Evolutionary conservation across 75 land plant species (phyloP).

Genomic region (Picea sitchensis): DNA sequence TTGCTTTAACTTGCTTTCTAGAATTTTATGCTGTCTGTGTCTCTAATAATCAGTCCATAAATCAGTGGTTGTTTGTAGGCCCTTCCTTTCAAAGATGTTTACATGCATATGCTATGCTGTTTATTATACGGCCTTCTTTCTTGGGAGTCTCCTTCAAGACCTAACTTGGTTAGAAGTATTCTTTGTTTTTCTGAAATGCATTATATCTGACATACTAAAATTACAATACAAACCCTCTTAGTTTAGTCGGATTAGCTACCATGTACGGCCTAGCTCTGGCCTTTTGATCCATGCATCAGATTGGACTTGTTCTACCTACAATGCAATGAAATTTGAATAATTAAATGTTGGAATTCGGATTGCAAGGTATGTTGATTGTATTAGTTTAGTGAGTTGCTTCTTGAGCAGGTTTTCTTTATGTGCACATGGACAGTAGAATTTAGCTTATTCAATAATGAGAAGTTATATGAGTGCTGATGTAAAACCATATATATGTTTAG

Average conservation of each 20-base stretch:
- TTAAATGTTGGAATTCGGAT: too few species aligned
- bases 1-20: background rate
- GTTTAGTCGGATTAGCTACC: background rate
- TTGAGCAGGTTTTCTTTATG: background rate
- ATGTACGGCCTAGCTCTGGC: background rate
- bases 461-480: background rate
- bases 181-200: background rate
- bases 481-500: background rate
- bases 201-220: background rate
- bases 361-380: background rate
- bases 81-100: background rate
- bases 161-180: background rate
- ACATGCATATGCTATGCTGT: background rate
- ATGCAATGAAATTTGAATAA: background rate
- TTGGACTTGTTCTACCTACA: background rate
- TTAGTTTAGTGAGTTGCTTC: background rate
- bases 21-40: background rate
- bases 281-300: background rate
- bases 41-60: background rate
- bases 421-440: background rate
- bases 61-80: background rate
- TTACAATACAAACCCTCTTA: background rate
- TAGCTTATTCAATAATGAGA: background rate
- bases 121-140: background rate
- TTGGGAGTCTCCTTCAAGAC: background rate